These are phyloP conservation scores for Croton setiger DNA, from an alignment of 441 rosid species.

Conservation along the genomic window DNA sequence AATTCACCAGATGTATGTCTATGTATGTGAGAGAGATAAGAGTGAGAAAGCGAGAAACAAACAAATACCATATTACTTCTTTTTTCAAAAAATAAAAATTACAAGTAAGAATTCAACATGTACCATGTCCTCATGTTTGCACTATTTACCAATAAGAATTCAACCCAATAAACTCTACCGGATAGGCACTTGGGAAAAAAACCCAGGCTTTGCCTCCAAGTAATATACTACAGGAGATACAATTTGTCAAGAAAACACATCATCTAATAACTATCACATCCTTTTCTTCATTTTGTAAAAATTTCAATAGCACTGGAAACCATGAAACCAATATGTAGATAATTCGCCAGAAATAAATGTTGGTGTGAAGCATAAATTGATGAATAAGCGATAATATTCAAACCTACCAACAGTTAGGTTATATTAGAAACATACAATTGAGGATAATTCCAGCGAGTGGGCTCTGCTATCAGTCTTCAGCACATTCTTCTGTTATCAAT, in stretches of 20 bases:
- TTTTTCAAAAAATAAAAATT: no score
- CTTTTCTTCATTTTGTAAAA: no score
- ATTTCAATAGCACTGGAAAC: neutral
- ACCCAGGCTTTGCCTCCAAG: neutral
- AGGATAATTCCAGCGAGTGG: conserved; percentile 22
- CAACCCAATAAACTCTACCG: neutral
- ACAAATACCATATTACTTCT: neutral
- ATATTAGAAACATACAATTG: conserved; percentile 33
- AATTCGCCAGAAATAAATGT: neutral
- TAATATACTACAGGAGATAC: conserved; percentile 2
- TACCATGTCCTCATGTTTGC: no score
- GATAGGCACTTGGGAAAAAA: neutral
- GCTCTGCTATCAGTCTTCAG: conserved; percentile 21
- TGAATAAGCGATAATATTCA: neutral
- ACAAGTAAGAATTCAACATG: no score
- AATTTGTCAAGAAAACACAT: neutral
- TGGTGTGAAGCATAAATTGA: neutral
- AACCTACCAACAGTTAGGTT: conserved; percentile 18
- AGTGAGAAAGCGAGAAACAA: neutral
- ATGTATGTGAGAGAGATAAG: no score
- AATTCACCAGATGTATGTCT: neutral
- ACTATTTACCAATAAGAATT: neutral
- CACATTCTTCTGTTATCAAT: conserved; percentile 10
- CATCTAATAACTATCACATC: no score
- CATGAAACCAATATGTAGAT: neutral